Evolutionary conservation across 768 basidiomycete species (phyloP).

Genomic region (Suillus subalutaceus): DNA sequence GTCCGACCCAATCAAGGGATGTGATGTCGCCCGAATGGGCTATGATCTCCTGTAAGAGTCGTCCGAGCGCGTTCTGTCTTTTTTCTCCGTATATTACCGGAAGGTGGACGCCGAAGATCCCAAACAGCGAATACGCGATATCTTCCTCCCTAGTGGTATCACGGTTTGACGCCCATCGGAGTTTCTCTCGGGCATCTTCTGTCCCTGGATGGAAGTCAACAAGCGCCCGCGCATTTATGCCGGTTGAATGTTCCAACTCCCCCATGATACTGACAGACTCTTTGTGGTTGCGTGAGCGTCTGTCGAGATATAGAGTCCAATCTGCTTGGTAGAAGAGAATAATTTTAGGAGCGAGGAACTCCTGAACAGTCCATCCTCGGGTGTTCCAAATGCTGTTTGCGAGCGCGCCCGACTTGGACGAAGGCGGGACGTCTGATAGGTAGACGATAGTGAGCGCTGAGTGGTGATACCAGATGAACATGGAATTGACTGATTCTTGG

Average conservation of each 20-base stretch:
- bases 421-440: background rate
- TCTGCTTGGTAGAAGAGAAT: background rate
- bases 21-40: background rate
- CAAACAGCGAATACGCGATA: background rate
- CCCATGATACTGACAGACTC: background rate
- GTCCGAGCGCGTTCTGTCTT: background rate
- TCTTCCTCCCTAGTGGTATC: background rate
- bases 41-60: background rate
- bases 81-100: background rate
- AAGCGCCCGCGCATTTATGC: background rate
- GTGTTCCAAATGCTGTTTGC: background rate
- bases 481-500: background rate
- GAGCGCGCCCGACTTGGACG: background rate
- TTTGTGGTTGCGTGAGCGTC: background rate
- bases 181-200: background rate
- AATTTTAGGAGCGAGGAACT: background rate
- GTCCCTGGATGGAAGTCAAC: fast-evolving
- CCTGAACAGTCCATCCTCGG: background rate
- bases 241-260: background rate
- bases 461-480: background rate
- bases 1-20: background rate
- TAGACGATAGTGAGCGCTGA: background rate
- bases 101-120: background rate
- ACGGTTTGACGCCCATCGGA: background rate
- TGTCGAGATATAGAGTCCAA: background rate